These are phyloP conservation scores for Thelonectria rubi DNA, from an alignment of 2,329 filamentous ascomycete species.

Conservation along the genomic window DNA sequence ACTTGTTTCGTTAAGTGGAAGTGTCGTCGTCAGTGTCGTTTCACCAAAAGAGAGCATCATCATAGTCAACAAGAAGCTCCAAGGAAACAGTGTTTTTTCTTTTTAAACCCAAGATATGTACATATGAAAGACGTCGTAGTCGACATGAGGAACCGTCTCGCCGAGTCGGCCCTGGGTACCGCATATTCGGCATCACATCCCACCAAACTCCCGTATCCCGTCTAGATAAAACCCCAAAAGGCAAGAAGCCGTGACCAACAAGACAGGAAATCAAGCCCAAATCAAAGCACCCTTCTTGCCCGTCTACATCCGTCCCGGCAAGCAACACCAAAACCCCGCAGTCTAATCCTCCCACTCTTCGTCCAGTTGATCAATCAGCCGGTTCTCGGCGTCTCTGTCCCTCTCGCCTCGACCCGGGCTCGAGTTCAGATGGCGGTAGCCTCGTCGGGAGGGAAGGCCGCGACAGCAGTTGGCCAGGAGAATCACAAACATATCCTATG, in stretches of 20 bases:
- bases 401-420: constrained; percentile 60
- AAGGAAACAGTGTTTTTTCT: background rate
- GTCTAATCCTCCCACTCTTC: constrained; percentile 90
- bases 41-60: background rate
- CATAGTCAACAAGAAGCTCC: background rate
- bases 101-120: constrained; percentile 1
- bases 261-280: constrained; percentile 19
- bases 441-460: constrained; percentile 69
- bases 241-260: constrained; percentile 12
- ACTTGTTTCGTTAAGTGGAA: no score
- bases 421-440: constrained; percentile 71
- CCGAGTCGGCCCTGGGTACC: constrained; percentile 24
- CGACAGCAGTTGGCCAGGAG: constrained; percentile 74
- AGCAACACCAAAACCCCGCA: background rate
- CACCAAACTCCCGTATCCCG: constrained; percentile 37
- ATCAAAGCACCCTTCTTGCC: constrained; percentile 1
- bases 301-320: constrained; percentile 4
- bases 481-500: constrained; percentile 72
- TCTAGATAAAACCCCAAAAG: constrained; percentile 32
- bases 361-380: constrained; percentile 93
- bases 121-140: constrained; percentile 24
- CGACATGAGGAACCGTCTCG: constrained; percentile 19
- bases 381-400: constrained; percentile 83
- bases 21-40: no score
- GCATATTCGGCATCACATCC: constrained; percentile 29